Conservation (phyloP, 768 basidiomycete species). For the Lentinus tigrinus region DNA sequence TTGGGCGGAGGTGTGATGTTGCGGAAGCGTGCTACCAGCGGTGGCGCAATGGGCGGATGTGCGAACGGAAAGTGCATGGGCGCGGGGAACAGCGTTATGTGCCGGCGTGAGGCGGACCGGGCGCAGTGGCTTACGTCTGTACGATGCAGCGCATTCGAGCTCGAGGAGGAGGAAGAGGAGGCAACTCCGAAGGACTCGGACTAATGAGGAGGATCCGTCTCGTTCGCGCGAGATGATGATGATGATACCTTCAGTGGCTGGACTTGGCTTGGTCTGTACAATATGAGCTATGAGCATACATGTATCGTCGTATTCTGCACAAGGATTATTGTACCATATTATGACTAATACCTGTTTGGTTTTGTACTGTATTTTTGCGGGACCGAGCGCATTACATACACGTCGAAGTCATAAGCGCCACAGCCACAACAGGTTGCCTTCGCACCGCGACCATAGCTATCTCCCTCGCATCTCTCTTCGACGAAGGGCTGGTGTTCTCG, state of each 20-base stretch:
- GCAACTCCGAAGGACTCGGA: not conserved
- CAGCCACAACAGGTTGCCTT: not conserved
- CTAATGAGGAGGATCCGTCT: not conserved
- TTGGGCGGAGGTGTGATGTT: slow-evolving; percentile 7
- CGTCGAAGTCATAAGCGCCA: not conserved
- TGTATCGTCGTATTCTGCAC: no score
- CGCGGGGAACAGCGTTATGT: slow-evolving; percentile 35
- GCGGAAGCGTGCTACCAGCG: slow-evolving; percentile 8
- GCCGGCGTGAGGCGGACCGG: slow-evolving; percentile 42
- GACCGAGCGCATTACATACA: no score
- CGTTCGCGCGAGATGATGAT: not conserved
- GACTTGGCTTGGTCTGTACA: not conserved
- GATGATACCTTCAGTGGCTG: not conserved
- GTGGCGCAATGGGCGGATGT: slow-evolving; percentile 14
- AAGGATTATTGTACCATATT: no score
- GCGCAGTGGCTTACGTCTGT: slow-evolving; percentile 47
- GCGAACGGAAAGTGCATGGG: slow-evolving; percentile 42
- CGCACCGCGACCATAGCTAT: not conserved
- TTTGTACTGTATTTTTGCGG: no score
- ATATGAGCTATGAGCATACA: no score
- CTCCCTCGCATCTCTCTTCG: not conserved
- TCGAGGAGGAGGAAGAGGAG: slow-evolving; percentile 12
- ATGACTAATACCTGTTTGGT: no score
- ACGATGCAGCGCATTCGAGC: slow-evolving; percentile 46
- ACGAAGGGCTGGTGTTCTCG: not conserved